Conservation (phyloP, 83 land plant genomes). For the Thuja plicata region DNA sequence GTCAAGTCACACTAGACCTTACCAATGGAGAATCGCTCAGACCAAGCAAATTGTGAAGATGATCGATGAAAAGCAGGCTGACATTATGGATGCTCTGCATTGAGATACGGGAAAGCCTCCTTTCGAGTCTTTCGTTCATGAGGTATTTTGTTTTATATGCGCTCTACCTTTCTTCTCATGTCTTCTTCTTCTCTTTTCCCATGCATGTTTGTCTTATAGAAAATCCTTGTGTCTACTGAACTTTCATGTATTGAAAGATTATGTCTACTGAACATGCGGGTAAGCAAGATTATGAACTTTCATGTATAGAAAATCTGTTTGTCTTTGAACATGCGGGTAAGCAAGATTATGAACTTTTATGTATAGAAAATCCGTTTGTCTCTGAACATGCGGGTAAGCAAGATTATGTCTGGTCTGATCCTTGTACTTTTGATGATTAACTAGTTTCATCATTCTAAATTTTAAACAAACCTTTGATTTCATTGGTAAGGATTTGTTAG, state of each 20-base stretch:
- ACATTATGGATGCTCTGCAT: conserved; percentile 32
- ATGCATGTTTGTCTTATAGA: neutral
- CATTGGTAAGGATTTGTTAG: too few species aligned
- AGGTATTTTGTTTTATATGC: neutral
- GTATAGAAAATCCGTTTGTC: too few species aligned
- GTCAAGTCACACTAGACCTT: conserved; percentile 25
- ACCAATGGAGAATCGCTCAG: conserved; percentile 46
- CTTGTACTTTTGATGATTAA: neutral
- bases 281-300: neutral
- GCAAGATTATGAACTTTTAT: too few species aligned
- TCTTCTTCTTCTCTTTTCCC: neutral
- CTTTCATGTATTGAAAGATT: neutral
- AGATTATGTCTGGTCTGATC: neutral
- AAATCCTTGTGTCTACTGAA: neutral
- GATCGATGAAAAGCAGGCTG: conserved; percentile 24
- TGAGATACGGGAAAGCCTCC: conserved; percentile 37
- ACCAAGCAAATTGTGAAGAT: conserved; percentile 21
- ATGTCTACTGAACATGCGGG: neutral
- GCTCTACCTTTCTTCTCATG: neutral
- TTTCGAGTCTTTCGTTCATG: conserved; percentile 21
- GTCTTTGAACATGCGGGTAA: too few species aligned
- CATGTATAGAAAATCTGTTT: neutral
- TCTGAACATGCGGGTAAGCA: neutral
- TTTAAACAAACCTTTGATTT: too few species aligned
- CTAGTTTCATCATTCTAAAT: too few species aligned